Percentiles rank a stretch among this genome's conserved stretches.
These are phyloP conservation scores for Marasmius sp. DNA, from an alignment of 1,284 basidiomycete species.

Conservation along the genomic window DNA sequence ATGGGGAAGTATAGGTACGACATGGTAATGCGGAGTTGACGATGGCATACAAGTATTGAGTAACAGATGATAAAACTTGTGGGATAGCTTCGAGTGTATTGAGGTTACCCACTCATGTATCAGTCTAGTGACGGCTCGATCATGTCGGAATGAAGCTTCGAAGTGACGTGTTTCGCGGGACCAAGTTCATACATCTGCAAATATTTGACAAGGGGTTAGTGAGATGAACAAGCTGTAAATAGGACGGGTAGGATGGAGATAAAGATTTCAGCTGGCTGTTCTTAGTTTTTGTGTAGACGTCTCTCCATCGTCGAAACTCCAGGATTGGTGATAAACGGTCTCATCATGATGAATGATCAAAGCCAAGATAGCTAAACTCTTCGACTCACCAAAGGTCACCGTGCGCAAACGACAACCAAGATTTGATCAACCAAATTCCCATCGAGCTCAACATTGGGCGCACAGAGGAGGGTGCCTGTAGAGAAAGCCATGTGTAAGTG, in stretches of 20 bases:
- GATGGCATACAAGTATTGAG: too few species aligned
- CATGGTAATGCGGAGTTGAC: too few species aligned
- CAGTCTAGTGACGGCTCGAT: too few species aligned
- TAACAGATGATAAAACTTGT: too few species aligned
- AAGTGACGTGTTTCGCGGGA: background rate
- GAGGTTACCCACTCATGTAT: too few species aligned
- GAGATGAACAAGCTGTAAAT: background rate
- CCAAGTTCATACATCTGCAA: background rate
- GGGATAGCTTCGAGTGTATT: too few species aligned
- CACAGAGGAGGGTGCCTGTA: background rate
- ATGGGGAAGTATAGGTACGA: too few species aligned
- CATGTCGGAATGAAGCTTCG: too few species aligned
- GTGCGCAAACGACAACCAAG: too few species aligned
- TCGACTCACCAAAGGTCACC: background rate
- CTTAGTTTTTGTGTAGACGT: slow-evolving; percentile 19
- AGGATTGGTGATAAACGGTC: slow-evolving; percentile 10
- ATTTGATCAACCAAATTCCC: too few species aligned
- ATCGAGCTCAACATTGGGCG: too few species aligned
- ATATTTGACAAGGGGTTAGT: background rate
- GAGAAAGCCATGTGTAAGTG: background rate
- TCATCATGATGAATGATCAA: slow-evolving; percentile 13
- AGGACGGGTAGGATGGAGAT: background rate
- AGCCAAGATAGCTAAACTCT: slow-evolving; percentile 7
- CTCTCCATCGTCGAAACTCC: slow-evolving; percentile 18
- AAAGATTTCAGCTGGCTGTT: slow-evolving; percentile 23